Evolutionary conservation across 768 basidiomycete genomes (phyloP), one percentile per base, ranked within the genome.

Genomic region (Mycena polygramma): DNA sequence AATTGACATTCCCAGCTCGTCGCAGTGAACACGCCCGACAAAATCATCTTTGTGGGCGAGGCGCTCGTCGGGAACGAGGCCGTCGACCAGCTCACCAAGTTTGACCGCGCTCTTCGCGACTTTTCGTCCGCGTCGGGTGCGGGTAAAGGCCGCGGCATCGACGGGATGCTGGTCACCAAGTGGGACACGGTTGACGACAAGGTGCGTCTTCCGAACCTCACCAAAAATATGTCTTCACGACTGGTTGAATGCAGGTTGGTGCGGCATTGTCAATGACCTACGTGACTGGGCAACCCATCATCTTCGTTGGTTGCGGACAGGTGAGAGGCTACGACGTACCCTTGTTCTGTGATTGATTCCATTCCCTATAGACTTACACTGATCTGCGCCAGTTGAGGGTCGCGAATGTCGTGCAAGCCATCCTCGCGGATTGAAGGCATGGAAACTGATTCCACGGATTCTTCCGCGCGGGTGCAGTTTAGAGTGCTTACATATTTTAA

Each of bases 131-230:
- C 89, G 8, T 88, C 90, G 0, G 88, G 89, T 13, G 81, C 84
- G 36, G 89, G 89, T 20, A 90, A 90, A 78, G 92, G 92, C 57
- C 90, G 98, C 24, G 98, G 98, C 7, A 97, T 99, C 70, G 98
- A 99, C 78, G 98, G 97, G 30, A 99, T 98, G 93, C 85, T 99
- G 52, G 90, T 99, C 68, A 99, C 98, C 39, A 99, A 99, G 81
- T 99, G 98, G 92, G 98, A 99, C 77, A 99, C 97, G 2, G 98
- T 99, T 24, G 95, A 96, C 76, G 95, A 97, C 82, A 97, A 97
- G 89, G 97, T 94, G 65, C 10, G 30, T 46, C 19, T 19, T 45
- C 7, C 17, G n/a, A 19, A 45, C 15, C 41, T 17, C 9, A 19
- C 19, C 54, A 35, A 11, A 17, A 43, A 10, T 36, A 13, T 22